Conservation (phyloP, 2,329 filamentous ascomycete species). For the Ceratocystis smalleyi region DNA sequence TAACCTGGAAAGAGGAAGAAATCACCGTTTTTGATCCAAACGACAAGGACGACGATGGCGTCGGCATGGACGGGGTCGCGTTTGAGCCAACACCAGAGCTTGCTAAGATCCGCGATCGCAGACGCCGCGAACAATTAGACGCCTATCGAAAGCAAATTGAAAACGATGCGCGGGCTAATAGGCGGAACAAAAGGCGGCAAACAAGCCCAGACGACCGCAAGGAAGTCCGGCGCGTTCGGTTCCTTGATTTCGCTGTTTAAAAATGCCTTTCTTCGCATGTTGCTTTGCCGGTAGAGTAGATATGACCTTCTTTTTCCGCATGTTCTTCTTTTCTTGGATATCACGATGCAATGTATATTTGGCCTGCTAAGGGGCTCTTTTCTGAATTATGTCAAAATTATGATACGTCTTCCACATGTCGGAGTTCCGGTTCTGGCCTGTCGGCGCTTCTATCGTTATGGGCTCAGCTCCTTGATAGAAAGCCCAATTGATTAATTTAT, state of each 20-base stretch:
- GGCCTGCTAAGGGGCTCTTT: background rate
- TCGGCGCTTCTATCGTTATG: background rate
- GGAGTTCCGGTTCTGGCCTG: background rate
- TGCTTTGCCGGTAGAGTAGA: background rate
- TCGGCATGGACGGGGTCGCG: constrained; percentile 51
- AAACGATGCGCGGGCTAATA: constrained; percentile 38
- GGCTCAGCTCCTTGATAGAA: background rate
- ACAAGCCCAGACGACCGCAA: constrained; percentile 2
- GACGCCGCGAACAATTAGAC: constrained; percentile 43
- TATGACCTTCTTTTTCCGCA: background rate
- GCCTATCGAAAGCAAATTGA: constrained; percentile 48
- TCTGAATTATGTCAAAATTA: background rate
- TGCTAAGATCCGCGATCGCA: constrained; percentile 40
- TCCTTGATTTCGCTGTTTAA: constrained; percentile 6
- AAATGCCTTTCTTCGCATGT: background rate
- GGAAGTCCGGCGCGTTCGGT: constrained; percentile 10
- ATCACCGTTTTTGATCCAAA: constrained; percentile 51
- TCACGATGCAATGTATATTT: background rate
- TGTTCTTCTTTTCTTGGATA: background rate
- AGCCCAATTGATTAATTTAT: background rate
- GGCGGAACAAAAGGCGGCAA: constrained; percentile 15
- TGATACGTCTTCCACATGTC: background rate
- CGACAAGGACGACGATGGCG: constrained; percentile 51
- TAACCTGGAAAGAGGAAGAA: constrained; percentile 54
- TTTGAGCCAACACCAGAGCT: constrained; percentile 49